Conservation (phyloP, 2,329 filamentous ascomycete species). For the Neofusicoccum parvum region DNA sequence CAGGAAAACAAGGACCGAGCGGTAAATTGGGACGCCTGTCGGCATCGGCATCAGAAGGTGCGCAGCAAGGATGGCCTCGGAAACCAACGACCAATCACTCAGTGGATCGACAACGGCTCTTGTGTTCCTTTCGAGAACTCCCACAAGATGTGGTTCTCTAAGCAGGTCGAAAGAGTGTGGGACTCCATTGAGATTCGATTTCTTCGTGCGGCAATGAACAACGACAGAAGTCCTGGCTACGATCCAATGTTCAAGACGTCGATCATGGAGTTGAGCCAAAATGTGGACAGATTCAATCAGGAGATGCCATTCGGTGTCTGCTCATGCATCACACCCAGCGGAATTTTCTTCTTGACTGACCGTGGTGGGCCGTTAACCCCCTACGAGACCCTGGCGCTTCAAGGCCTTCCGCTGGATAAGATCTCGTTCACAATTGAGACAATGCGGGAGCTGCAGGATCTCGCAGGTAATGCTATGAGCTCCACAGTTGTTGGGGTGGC, state of each 20-base stretch:
- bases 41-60: constrained; percentile 60
- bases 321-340: constrained; percentile 69
- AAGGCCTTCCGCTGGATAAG: constrained; percentile 67
- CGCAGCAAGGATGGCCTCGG: constrained; percentile 57
- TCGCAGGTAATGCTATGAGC: constrained; percentile 81
- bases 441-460: constrained; percentile 60
- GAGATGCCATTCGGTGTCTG: constrained; percentile 59
- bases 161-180: constrained; percentile 61
- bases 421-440: constrained; percentile 67
- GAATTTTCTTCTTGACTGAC: constrained; percentile 62
- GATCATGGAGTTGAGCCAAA: constrained; percentile 70
- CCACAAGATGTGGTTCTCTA: constrained; percentile 53
- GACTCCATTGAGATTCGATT: constrained; percentile 68
- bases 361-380: constrained; percentile 64
- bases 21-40: constrained; percentile 59
- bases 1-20: background rate
- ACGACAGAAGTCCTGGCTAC: constrained; percentile 40
- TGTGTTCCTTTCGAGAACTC: constrained; percentile 59
- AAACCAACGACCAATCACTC: constrained; percentile 58
- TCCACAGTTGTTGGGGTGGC: constrained; percentile 69
- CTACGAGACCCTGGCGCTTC: constrained; percentile 64
- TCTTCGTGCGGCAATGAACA: constrained; percentile 49
- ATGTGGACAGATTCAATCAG: constrained; percentile 62
- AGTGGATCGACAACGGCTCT: constrained; percentile 59
- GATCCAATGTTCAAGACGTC: constrained; percentile 61